Conservation (phyloP, 345 rosid species). For the Tarenaya hassleriana region DNA sequence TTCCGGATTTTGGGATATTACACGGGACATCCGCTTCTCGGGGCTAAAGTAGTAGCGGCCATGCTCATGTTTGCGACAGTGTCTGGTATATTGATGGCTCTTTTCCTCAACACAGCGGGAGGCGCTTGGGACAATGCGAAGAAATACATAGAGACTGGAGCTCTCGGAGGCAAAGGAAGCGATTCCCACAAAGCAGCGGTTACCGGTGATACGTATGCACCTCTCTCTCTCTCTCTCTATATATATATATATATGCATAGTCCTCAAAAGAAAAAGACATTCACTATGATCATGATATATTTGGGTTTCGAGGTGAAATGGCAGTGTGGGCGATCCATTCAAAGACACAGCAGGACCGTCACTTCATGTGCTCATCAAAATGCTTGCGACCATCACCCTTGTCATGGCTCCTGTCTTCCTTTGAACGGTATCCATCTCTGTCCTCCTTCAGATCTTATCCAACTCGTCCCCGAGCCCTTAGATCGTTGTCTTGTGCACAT, state of each 20-base stretch:
- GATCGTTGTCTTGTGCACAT: slow-evolving; percentile 26
- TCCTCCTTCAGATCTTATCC: too few relatives aligned
- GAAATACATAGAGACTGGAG: slow-evolving; percentile 95
- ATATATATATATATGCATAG: too few relatives aligned
- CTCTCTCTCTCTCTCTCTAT: background rate
- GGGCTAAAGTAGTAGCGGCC: slow-evolving; percentile 93
- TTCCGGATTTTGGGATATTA: slow-evolving; percentile 81
- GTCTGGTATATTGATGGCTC: slow-evolving; percentile 97
- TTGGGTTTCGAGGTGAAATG: slow-evolving; percentile 6
- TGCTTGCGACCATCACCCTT: slow-evolving; percentile 85
- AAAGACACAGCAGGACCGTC: slow-evolving; percentile 98
- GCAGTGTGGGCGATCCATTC: slow-evolving; percentile 98
- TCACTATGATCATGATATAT: background rate
- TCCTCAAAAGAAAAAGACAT: background rate
- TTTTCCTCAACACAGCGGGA: slow-evolving; percentile 93
- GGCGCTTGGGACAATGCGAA: slow-evolving; percentile 99
- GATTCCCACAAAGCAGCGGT: slow-evolving; percentile 95
- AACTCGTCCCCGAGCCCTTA: background rate
- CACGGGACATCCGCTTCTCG: slow-evolving; percentile 89
- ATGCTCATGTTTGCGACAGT: slow-evolving; percentile 96
- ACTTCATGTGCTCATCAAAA: slow-evolving; percentile 73
- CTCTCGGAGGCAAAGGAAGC: slow-evolving; percentile 97
- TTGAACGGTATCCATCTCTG: slow-evolving; percentile 21
- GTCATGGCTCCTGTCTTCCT: slow-evolving; percentile 96
- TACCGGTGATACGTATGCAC: slow-evolving; percentile 93